Evolutionary conservation across 2,329 filamentous ascomycete species (phyloP).

Genomic region (Fusarium circinatum): DNA sequence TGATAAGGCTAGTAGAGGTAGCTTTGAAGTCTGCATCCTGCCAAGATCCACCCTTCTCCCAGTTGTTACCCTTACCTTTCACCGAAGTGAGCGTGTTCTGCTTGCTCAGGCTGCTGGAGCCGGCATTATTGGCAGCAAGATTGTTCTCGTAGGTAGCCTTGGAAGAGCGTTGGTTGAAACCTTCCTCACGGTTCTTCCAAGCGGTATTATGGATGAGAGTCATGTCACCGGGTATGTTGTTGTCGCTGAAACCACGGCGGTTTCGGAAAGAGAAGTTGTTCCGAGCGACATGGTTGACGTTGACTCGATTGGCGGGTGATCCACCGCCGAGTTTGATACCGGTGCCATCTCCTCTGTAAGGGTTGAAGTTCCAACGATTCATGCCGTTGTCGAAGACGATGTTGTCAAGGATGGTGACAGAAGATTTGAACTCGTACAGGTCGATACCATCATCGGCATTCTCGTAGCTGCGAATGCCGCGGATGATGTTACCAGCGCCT

Average conservation of each 20-base stretch:
- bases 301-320: slow-evolving; percentile 40
- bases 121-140: background rate
- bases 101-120: background rate
- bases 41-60: background rate
- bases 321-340: slow-evolving; percentile 56
- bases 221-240: background rate
- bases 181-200: background rate
- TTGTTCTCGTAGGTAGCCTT: background rate
- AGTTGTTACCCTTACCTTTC: background rate
- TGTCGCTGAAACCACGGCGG: background rate
- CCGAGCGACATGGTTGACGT: slow-evolving; percentile 53
- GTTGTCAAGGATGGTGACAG: slow-evolving; percentile 52
- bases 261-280: slow-evolving; percentile 40
- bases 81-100: background rate
- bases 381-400: slow-evolving; percentile 57
- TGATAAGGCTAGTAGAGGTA: background rate
- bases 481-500: slow-evolving; percentile 56
- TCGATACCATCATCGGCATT: slow-evolving; percentile 58
- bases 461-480: slow-evolving; percentile 57
- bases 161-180: background rate
- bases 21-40: background rate
- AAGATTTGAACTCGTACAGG: slow-evolving; percentile 49
- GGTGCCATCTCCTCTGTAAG: slow-evolving; percentile 57
- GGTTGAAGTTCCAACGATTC: slow-evolving; percentile 55
- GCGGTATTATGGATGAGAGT: background rate